A percentile compares a stretch with the other conserved stretches of the same genome.
Conservation (phyloP, 208 protist genomes). For the Wallacemonas rigidus region DNA sequence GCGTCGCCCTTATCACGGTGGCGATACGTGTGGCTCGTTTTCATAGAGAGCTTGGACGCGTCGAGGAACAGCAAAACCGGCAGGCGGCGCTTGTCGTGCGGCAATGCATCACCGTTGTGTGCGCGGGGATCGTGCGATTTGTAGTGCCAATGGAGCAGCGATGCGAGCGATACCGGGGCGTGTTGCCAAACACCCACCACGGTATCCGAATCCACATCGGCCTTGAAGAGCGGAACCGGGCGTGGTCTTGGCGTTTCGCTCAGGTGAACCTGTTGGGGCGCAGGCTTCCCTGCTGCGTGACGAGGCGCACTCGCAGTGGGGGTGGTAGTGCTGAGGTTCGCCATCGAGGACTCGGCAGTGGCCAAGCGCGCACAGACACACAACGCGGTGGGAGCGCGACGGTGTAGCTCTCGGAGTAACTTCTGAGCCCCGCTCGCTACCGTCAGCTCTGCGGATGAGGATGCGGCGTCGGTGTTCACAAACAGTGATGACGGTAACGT, state of each 20-base stretch:
- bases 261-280: no score
- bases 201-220: conserved; percentile 58
- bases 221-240: conserved; percentile 41
- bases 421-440: conserved; percentile 17
- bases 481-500: no score
- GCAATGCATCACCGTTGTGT: conserved; percentile 71
- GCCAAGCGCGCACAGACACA: conserved; percentile 34
- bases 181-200: conserved; percentile 59
- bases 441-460: neutral
- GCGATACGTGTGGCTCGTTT: no score
- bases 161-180: conserved; percentile 20
- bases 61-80: conserved; percentile 71
- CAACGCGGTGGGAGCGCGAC: conserved; percentile 25
- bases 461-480: no score
- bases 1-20: neutral
- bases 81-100: conserved; percentile 55
- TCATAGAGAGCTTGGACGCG: conserved; percentile 32
- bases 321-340: no score
- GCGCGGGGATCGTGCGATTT: conserved; percentile 76
- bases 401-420: conserved; percentile 25
- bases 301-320: neutral
- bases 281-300: no score
- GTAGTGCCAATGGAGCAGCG: conserved; percentile 81
- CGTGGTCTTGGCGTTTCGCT: neutral
- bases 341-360: neutral